Base-by-base conservation (phyloP, 495 filamentous ascomycete species). In the Aspergillus hancockii region DNA sequence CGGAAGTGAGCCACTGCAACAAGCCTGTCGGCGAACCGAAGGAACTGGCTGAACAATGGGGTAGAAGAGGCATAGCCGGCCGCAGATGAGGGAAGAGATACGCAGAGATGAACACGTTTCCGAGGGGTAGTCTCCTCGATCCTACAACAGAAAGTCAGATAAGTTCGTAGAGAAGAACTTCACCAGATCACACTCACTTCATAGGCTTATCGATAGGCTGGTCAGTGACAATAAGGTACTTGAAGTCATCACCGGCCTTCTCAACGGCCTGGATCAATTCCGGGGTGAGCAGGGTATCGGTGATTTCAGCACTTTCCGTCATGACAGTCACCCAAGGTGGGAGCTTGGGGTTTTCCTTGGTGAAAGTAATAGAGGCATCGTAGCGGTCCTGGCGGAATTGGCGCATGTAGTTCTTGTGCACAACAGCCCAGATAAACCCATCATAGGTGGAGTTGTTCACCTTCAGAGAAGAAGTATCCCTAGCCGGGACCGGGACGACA, bases 361-460 rank as follows among this genome's bases (percentile, higher is more conserved):
- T 97, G 63, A 83, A 86, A 22, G 94, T 97, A 54, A 98, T 85
- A 25, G 90, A 94, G 31, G 97, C 80, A 74, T 98, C 94, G 72
- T 97, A 98, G 63, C 95, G 88, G 54, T 96, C 94, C 34, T 95
- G 89, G 50, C 94, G 86, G 68, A 96, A 84, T 65, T 85, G 77
- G 79, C 88, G 90, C 93, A 98, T 97, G 70, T 82, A 72, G 67
- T 91, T 89, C 83, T 98, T 98, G 81, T 98, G 91, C 40, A 98
- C 93, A 63, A 98, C 73, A 31, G 92, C 95, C 84, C 86, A 98
- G 60, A 98, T 92, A 63, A 97, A 98, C 36, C 85, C 88, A 72
- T 98, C 95, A 66, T 88, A 97, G 18, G 77, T 72, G 61, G 88
- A 92, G 79, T 91, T 93, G 61, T 79, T 79, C 41, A 85, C 83